Evolutionary conservation across 345 rosid genomes (phyloP).

Genomic region (Brassica incana): DNA sequence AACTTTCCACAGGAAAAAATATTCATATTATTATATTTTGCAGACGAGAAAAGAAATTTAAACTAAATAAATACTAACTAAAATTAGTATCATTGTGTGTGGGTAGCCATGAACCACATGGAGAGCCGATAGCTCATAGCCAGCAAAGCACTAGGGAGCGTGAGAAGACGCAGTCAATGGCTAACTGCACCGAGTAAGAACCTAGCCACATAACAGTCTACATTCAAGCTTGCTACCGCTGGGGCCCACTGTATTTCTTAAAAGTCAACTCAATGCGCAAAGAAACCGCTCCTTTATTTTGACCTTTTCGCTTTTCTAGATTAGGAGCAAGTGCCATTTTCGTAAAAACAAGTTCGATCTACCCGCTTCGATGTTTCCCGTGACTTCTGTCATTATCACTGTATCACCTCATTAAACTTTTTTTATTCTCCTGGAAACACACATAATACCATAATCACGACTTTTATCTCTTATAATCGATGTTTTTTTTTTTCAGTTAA

Average conservation of each 20-base stretch:
- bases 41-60: too few species aligned
- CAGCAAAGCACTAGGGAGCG: constrained; percentile 21
- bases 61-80: not conserved
- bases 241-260: not conserved
- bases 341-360: not conserved
- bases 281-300: not conserved
- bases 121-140: constrained; percentile 6
- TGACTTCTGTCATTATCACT: constrained; percentile 33
- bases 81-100: not conserved
- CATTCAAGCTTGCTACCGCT: not conserved
- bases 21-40: too few species aligned
- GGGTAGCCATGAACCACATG: not conserved
- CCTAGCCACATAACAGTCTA: not conserved
- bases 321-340: constrained; percentile 15
- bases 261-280: constrained; percentile 23
- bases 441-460: not conserved
- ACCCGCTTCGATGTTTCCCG: constrained; percentile 21
- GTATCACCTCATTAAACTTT: not conserved
- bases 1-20: too few species aligned
- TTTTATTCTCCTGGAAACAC: not conserved
- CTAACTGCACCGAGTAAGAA: constrained; percentile 3
- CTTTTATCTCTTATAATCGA: not conserved
- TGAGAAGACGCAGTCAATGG: not conserved
- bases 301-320: constrained; percentile 24
- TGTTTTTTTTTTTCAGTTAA: not conserved